Evolutionary conservation across 148 eudicot species (phyloP).

Genomic region (Salicornia ramosissima): DNA sequence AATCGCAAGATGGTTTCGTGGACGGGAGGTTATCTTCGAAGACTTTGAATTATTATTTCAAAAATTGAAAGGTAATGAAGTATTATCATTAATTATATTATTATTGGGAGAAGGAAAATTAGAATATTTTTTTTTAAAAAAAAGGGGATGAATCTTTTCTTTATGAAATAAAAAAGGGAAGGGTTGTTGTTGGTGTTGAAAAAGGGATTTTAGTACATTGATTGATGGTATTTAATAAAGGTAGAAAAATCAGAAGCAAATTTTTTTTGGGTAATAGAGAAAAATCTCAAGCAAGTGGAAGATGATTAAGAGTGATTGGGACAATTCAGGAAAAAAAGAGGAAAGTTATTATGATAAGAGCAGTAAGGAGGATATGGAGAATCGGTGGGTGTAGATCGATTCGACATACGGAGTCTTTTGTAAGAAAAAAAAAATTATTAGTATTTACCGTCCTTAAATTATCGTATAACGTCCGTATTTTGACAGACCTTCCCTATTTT

Average conservation of each 20-base stretch:
- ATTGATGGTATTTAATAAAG: not conserved
- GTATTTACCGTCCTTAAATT: too few relatives aligned
- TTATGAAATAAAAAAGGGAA: not conserved
- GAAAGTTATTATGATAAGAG: slow-evolving; percentile 12
- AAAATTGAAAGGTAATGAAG: not conserved
- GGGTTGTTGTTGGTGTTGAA: not conserved
- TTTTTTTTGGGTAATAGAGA: not conserved
- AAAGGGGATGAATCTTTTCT: too few relatives aligned
- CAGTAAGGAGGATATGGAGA: slow-evolving; percentile 1
- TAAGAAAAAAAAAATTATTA: too few relatives aligned
- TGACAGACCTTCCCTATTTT: too few relatives aligned
- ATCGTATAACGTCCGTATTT: too few relatives aligned
- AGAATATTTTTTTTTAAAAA: too few relatives aligned
- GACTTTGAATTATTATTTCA: not conserved
- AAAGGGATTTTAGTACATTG: not conserved
- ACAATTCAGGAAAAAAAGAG: slow-evolving; percentile 1
- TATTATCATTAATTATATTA: not conserved
- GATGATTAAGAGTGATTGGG: slow-evolving; percentile 14
- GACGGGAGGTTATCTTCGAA: not conserved
- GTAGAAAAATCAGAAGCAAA: not conserved
- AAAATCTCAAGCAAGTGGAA: slow-evolving; percentile 11
- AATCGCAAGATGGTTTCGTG: not conserved
- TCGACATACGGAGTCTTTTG: too few relatives aligned
- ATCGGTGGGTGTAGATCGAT: not conserved
- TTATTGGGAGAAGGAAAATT: not conserved